These are phyloP conservation scores for Calonectria leucothoes DNA, from an alignment of 2,329 filamentous ascomycete species.

Conservation along the genomic window DNA sequence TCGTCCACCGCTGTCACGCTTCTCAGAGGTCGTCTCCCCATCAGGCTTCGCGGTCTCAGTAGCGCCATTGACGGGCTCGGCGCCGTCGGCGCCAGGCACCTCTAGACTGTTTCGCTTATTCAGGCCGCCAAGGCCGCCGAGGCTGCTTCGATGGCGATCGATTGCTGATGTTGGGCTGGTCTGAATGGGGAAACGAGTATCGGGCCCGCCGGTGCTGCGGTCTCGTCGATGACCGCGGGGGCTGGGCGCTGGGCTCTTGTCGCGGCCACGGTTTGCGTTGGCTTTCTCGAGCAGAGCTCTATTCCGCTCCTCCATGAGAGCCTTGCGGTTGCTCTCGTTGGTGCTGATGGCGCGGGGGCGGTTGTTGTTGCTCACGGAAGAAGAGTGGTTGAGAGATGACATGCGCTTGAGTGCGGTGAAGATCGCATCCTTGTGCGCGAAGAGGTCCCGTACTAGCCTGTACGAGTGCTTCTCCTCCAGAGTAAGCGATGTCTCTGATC, in stretches of 20 bases:
- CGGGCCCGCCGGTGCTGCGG: conserved; percentile 77
- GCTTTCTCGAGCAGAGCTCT: conserved; percentile 80
- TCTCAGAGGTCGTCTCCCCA: conserved; percentile 55
- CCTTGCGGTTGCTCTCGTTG: conserved; percentile 94
- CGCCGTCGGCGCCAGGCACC: conserved; percentile 74
- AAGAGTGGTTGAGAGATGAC: conserved; percentile 75
- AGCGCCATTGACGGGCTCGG: conserved; percentile 57
- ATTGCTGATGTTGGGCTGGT: conserved; percentile 70
- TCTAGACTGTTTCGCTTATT: conserved; percentile 79
- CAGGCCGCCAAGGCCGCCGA: conserved; percentile 61
- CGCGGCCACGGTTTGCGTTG: conserved; percentile 75
- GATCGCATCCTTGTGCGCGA: conserved; percentile 93
- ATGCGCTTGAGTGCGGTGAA: conserved; percentile 97
- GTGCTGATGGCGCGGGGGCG: conserved; percentile 91
- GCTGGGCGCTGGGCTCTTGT: conserved; percentile 77
- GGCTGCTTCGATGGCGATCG: conserved; percentile 62
- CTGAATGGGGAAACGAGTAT: conserved; percentile 87
- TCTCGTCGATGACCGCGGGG: conserved; percentile 79
- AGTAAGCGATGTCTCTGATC: conserved; percentile 87
- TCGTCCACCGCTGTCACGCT: conserved; percentile 73
- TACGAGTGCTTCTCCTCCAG: conserved; percentile 96
- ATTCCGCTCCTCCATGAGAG: conserved; percentile 93
- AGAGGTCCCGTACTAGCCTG: conserved; percentile 90
- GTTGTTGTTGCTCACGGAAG: conserved; percentile 61
- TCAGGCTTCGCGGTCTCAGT: conserved; percentile 42